Evolutionary conservation across 148 eudicot genomes (phyloP), one percentile per base, ranked within the genome.

Genomic region (Salicornia ramosissima): DNA sequence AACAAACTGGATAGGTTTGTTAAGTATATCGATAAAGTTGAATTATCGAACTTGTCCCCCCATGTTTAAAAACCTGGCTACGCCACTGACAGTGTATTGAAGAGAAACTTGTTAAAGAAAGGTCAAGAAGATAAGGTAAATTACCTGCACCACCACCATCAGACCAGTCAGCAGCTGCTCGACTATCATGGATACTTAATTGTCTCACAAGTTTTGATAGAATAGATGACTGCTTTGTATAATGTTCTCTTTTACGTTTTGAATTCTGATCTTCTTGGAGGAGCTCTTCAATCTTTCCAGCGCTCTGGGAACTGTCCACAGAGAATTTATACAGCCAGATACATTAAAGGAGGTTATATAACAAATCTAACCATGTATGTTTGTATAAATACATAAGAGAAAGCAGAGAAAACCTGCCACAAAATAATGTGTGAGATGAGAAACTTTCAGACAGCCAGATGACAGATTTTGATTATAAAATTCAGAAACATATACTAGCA

Each of bases 261-360:
- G 83, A 87, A 79, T 94, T 94, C 24, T 87, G 89, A 78, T 94
- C 98, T 81, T 94, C 98, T 83, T 81, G 89, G 60, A 94, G 92
- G 68, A 94, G 87, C 76, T 94, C 97, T 74, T 94, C 98, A 74
- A 90, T 88, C 81, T 79, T 88, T 52, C 83, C 81, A 2, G 86
- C 81, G 78, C 88, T 94, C 84, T 94, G 98, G 70, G 83, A 71
- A 78, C 98, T 94, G 66, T 31, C 15, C 43, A 31, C 60, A 64
- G 34, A 53, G 31, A 31, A 46, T 74, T 36, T 57, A 42, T 43
- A 16, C 30, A 28, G 54, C 10, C 30, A 62, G 9, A 34, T 26
- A 5, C 9, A 43, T 54, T 29, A 3, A 31, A 62, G 14, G 56
- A 60, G 22, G 49, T 14, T 43, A 19, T 42, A 21, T 40, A 19